Percentiles rank a stretch among this genome's conserved stretches.
These are phyloP conservation scores for Colletotrichum gloeosporioides DNA, from an alignment of 2,329 filamentous ascomycete species.

Conservation along the genomic window DNA sequence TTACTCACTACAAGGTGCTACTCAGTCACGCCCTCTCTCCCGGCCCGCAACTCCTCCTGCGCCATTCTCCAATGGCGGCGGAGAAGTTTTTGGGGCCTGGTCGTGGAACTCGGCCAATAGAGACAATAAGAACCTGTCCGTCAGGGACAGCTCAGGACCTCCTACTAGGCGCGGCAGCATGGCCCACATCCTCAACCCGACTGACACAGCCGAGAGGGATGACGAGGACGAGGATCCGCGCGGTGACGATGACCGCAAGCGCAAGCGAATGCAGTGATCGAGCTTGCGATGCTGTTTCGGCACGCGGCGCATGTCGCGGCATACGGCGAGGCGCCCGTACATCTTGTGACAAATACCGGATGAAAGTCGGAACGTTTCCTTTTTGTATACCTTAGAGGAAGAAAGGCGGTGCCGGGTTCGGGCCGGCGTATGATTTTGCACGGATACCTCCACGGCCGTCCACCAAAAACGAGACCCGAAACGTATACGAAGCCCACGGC, in stretches of 20 bases:
- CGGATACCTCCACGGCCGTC: not conserved
- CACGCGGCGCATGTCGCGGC: not conserved
- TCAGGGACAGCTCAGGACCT: constrained; percentile 62
- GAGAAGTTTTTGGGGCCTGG: constrained; percentile 59
- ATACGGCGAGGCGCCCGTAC: not conserved
- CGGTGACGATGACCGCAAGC: constrained; percentile 65
- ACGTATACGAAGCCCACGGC: constrained; percentile 15
- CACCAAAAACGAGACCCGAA: constrained; percentile 5
- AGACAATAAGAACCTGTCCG: constrained; percentile 54
- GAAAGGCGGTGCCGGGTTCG: not conserved
- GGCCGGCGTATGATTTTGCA: not conserved
- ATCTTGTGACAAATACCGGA: constrained; percentile 13
- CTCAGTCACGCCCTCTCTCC: constrained; percentile 50
- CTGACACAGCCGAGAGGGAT: constrained; percentile 59
- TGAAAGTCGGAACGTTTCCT: not conserved
- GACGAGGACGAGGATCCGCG: constrained; percentile 61
- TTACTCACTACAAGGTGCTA: constrained; percentile 54
- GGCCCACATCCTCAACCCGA: constrained; percentile 68
- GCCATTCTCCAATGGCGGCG: constrained; percentile 52
- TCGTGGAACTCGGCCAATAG: constrained; percentile 59
- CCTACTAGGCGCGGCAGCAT: constrained; percentile 65
- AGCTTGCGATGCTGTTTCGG: not conserved
- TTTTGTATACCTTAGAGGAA: constrained; percentile 3
- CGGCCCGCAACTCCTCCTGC: constrained; percentile 60
- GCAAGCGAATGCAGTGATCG: constrained; percentile 60